These are phyloP conservation scores for Globisporangium barbulae DNA, from an alignment of 352 stramenopile genomes.

Conservation along the genomic window DNA sequence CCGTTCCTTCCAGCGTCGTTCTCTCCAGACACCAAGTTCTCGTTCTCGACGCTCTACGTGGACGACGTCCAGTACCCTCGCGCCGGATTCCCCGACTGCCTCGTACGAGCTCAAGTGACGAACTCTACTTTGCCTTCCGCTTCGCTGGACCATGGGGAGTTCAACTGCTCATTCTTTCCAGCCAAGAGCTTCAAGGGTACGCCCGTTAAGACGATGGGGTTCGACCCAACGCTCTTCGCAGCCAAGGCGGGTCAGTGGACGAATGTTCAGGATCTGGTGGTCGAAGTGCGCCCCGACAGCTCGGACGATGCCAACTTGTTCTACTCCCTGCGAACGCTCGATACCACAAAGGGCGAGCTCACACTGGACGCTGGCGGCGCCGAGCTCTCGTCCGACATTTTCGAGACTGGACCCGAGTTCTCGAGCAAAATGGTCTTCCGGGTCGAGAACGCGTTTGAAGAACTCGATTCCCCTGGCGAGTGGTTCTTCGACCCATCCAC, in stretches of 20 bases:
- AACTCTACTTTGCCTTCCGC: background rate
- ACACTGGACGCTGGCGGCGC: slow-evolving; percentile 44
- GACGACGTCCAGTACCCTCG: slow-evolving; percentile 42
- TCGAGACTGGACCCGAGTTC: slow-evolving; percentile 26
- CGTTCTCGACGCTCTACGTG: slow-evolving; percentile 51
- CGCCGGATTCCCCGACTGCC: slow-evolving; percentile 57
- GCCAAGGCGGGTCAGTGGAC: slow-evolving; percentile 39
- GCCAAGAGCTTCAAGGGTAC: slow-evolving; percentile 15
- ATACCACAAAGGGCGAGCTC: slow-evolving; percentile 23
- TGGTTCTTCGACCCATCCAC: slow-evolving; percentile 63
- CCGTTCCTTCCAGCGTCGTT: slow-evolving; percentile 32
- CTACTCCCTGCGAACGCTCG: slow-evolving; percentile 34
- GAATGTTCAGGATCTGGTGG: slow-evolving; percentile 11
- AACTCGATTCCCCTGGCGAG: slow-evolving; percentile 58
- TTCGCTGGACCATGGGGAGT: slow-evolving; percentile 14
- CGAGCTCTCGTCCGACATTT: slow-evolving; percentile 43
- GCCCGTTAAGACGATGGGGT: slow-evolving; percentile 21
- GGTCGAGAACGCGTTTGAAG: slow-evolving; percentile 61
- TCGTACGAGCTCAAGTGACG: slow-evolving; percentile 12
- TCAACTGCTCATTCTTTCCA: slow-evolving; percentile 35
- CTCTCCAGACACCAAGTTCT: slow-evolving; percentile 28
- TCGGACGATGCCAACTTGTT: slow-evolving; percentile 33
- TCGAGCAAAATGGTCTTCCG: slow-evolving; percentile 29
- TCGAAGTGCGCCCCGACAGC: slow-evolving; percentile 36
- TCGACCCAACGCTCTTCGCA: slow-evolving; percentile 41